phyloP scores from a whole-genome alignment of 2,329 filamentous ascomycete genomes.

The Aspergillus alliaceus region DNA sequence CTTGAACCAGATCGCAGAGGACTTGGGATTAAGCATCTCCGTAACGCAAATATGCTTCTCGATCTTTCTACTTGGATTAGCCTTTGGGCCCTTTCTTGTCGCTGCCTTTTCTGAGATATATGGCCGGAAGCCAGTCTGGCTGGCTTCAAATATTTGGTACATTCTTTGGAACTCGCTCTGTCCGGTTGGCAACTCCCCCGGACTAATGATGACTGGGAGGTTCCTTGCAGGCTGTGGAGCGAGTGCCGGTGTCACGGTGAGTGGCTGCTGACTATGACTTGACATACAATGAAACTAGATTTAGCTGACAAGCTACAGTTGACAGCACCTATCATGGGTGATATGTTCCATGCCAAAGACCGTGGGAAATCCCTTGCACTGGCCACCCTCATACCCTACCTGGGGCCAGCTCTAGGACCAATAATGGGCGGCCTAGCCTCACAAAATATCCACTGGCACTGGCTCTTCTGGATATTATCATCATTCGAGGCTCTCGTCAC shows the following conservation, averaged over 20 bases:
- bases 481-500: not conserved
- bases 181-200: not conserved
- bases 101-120: conserved; percentile 5
- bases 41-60: conserved; percentile 1
- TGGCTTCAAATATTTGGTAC: not conserved
- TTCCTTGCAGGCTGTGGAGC: conserved; percentile 2
- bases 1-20: not conserved
- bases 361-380: conserved; percentile 2
- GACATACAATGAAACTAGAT: not conserved
- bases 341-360: conserved; percentile 3
- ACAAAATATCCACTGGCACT: conserved; percentile 4
- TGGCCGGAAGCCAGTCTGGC: not conserved
- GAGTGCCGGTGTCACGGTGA: not conserved
- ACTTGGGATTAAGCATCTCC: not conserved
- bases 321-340: not conserved
- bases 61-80: conserved; percentile 1
- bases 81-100: conserved; percentile 1
- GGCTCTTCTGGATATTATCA: conserved; percentile 6
- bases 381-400: conserved; percentile 1
- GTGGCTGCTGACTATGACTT: not conserved
- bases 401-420: conserved; percentile 2
- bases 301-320: not conserved
- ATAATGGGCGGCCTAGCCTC: conserved; percentile 2
- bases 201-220: not conserved
- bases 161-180: conserved; percentile 5